Conservation (phyloP, 2,329 filamentous ascomycete species). For the Hymenoscyphus linearis region DNA sequence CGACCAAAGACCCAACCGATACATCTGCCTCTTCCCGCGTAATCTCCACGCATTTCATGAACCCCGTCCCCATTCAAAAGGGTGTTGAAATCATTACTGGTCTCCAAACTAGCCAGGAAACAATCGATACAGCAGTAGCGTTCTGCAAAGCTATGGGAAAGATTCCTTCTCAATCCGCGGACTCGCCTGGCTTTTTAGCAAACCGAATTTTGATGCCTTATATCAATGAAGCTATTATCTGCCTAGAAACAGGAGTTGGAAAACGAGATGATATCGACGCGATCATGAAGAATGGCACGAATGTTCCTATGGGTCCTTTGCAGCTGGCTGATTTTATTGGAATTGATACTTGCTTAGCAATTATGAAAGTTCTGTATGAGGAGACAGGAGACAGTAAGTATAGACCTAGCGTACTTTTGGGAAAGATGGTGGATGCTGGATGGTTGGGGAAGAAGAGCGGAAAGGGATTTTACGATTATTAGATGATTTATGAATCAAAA, state of each 20-base stretch:
- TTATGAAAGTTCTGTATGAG: slow-evolving; percentile 90
- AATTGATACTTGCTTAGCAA: slow-evolving; percentile 89
- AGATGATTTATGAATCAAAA: background rate
- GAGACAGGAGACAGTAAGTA: slow-evolving; percentile 97
- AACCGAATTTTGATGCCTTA: slow-evolving; percentile 99
- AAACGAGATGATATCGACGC: slow-evolving; percentile 86
- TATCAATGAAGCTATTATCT: slow-evolving; percentile 97
- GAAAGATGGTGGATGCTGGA: slow-evolving; percentile 96
- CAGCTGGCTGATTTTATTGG: slow-evolving; percentile 96
- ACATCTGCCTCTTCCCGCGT: slow-evolving; percentile 80
- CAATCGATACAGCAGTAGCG: slow-evolving; percentile 73
- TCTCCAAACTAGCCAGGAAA: slow-evolving; percentile 80
- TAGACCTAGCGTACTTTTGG: slow-evolving; percentile 76
- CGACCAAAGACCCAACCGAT: slow-evolving; percentile 71
- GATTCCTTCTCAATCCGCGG: slow-evolving; percentile 78
- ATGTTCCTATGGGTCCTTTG: slow-evolving; percentile 95
- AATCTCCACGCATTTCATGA: slow-evolving; percentile 98
- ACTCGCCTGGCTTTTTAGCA: slow-evolving; percentile 89
- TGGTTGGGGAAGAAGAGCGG: slow-evolving; percentile 98
- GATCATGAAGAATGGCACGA: slow-evolving; percentile 99
- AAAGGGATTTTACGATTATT: slow-evolving; percentile 52
- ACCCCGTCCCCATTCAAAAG: slow-evolving; percentile 93
- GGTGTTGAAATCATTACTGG: slow-evolving; percentile 97
- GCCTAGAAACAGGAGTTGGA: slow-evolving; percentile 88
- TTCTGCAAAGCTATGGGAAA: slow-evolving; percentile 95